phyloP scores from a whole-genome alignment of 2,329 filamentous ascomycete species.

The Exophiala oligosperma region DNA sequence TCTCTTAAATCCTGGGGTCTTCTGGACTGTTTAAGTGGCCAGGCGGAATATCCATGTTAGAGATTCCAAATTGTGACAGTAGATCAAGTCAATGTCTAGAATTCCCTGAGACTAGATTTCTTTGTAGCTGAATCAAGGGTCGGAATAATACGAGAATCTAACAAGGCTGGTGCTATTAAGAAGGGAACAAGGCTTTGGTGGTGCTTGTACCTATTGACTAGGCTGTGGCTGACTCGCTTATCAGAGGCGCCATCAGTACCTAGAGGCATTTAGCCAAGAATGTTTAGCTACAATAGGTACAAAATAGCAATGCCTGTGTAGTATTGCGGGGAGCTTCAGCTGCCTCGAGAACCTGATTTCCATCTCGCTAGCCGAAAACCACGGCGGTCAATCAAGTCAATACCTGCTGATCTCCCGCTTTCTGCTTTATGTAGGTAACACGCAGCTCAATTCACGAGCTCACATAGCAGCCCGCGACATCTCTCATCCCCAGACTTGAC shows the following conservation, averaged over 20 bases:
- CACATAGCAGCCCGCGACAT: too few species aligned
- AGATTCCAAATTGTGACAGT: too few species aligned
- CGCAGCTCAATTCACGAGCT: too few species aligned
- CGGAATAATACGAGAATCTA: too few species aligned
- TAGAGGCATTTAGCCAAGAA: neutral
- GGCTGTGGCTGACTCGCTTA: neutral
- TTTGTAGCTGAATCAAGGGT: too few species aligned
- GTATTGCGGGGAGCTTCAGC: neutral
- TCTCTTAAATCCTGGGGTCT: neutral
- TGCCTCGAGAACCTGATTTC: constrained; percentile 6
- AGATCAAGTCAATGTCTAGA: too few species aligned
- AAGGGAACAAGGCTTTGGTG: neutral
- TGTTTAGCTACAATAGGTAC: neutral
- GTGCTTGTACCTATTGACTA: too few species aligned
- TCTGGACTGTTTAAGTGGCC: neutral
- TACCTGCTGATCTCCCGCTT: neutral
- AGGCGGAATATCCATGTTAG: neutral
- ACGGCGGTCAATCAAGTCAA: neutral
- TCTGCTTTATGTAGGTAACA: neutral
- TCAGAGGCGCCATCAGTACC: neutral
- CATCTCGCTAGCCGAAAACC: neutral
- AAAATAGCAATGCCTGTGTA: neutral
- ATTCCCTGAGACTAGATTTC: too few species aligned
- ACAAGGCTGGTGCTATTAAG: too few species aligned
- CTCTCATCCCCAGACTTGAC: too few species aligned